Conservation (phyloP, 768 basidiomycete genomes). For the Phlegmacium glaucopus region DNA sequence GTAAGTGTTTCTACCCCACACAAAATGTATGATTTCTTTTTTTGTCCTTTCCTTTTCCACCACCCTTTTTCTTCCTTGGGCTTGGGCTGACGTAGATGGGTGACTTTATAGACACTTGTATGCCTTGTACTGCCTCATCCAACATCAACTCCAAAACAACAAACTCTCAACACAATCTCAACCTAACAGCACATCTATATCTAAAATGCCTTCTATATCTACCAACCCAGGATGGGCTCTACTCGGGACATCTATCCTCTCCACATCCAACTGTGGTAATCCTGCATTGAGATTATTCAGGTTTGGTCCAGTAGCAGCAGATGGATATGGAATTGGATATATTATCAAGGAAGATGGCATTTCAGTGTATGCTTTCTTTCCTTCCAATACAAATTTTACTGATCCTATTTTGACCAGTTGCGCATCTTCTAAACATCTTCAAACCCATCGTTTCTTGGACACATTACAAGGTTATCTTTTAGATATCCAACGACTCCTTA, state of each 20-base stretch:
- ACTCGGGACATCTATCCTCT: constrained; percentile 84
- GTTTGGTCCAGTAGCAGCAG: constrained; percentile 92
- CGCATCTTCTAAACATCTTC: constrained; percentile 92
- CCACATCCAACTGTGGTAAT: constrained; percentile 96
- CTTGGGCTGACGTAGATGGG: no score
- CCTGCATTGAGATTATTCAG: constrained; percentile 90
- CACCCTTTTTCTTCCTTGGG: no score
- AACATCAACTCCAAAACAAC: constrained; percentile 63
- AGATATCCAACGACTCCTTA: constrained; percentile 79
- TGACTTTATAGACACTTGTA: constrained; percentile 74
- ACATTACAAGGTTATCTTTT: constrained; percentile 78
- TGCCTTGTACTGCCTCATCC: constrained; percentile 89
- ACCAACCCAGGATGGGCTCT: constrained; percentile 82
- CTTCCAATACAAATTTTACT: neutral
- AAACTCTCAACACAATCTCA: constrained; percentile 10
- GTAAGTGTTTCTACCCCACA: no score
- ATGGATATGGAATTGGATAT: constrained; percentile 95
- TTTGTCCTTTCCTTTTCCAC: neutral
- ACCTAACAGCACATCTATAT: constrained; percentile 20
- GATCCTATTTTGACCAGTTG: constrained; percentile 44
- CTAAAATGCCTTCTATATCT: constrained; percentile 74
- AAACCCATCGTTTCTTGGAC: constrained; percentile 86
- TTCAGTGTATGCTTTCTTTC: constrained; percentile 55
- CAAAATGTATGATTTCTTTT: constrained; percentile 32
- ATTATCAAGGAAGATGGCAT: constrained; percentile 97